These are phyloP conservation scores for Pilaira anomala DNA, from an alignment of 192 early-diverging fungal genomes.

Conservation along the genomic window DNA sequence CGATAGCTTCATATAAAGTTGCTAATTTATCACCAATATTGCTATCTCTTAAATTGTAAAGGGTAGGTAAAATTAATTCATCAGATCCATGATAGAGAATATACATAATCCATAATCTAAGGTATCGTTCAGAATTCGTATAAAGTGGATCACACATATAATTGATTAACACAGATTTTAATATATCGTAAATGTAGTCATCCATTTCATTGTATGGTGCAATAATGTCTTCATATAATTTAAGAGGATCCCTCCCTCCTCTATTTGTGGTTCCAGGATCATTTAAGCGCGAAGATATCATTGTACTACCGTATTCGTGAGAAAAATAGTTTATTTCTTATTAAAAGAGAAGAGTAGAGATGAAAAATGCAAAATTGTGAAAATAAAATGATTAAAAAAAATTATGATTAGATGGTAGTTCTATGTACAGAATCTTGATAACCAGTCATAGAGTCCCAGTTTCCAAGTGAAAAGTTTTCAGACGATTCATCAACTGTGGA, in stretches of 20 bases:
- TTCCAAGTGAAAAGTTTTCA: slow-evolving; percentile 21
- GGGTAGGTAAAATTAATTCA: slow-evolving; percentile 2
- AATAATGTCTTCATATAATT: neutral
- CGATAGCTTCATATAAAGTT: neutral
- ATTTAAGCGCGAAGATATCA: neutral
- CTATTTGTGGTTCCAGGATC: neutral
- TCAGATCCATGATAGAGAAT: neutral
- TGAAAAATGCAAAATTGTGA: too few species aligned
- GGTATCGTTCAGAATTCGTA: slow-evolving; percentile 9
- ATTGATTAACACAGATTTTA: neutral
- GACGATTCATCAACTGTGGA: slow-evolving; percentile 4
- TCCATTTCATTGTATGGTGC: neutral
- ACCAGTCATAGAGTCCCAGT: slow-evolving; percentile 32
- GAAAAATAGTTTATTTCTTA: too few species aligned
- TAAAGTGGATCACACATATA: neutral
- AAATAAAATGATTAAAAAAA: too few species aligned
- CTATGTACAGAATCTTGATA: slow-evolving; percentile 16
- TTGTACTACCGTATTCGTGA: neutral
- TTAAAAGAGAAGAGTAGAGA: too few species aligned
- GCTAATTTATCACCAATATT: slow-evolving; percentile 1
- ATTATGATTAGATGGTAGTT: neutral
- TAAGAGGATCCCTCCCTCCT: neutral
- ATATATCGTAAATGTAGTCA: neutral
- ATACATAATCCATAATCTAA: slow-evolving; percentile 19
- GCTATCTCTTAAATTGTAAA: slow-evolving; percentile 3